Percentiles rank a stretch among this genome's conserved stretches.
Evolutionary conservation across 306 rosid species (phyloP).

Genomic region (Astragalus membranaceus): DNA sequence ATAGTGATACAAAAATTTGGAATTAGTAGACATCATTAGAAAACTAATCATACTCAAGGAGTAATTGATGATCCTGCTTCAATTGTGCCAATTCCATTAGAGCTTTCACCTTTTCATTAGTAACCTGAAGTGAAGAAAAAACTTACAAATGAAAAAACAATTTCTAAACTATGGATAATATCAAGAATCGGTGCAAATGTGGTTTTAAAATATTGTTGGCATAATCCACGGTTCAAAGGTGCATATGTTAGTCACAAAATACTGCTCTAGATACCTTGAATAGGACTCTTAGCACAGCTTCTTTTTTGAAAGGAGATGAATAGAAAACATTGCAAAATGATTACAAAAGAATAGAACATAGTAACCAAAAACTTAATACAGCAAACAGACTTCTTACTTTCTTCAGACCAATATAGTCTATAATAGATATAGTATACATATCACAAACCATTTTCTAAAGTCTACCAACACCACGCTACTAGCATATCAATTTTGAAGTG

Average conservation of each 20-base stretch:
- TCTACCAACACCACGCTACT: background rate
- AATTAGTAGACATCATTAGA: slow-evolving; percentile 13
- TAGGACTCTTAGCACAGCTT: background rate
- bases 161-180: background rate
- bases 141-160: slow-evolving; percentile 16
- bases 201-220: slow-evolving; percentile 9
- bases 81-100: slow-evolving; percentile 82
- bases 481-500: slow-evolving; percentile 17
- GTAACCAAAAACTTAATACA: background rate
- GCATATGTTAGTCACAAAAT: background rate
- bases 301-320: background rate
- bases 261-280: slow-evolving; percentile 12
- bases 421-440: background rate
- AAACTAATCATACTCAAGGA: slow-evolving; percentile 58
- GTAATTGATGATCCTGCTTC: slow-evolving; percentile 71
- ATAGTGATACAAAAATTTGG: background rate
- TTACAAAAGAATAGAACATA: slow-evolving; percentile 8
- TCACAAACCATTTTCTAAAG: slow-evolving; percentile 5
- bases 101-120: slow-evolving; percentile 92
- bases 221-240: slow-evolving; percentile 14
- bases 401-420: background rate
- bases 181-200: background rate
- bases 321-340: background rate
- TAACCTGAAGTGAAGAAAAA: slow-evolving; percentile 55
- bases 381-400: slow-evolving; percentile 11